These are phyloP conservation scores for Pythium biforme DNA, from an alignment of 352 stramenopile species.

Conservation along the genomic window DNA sequence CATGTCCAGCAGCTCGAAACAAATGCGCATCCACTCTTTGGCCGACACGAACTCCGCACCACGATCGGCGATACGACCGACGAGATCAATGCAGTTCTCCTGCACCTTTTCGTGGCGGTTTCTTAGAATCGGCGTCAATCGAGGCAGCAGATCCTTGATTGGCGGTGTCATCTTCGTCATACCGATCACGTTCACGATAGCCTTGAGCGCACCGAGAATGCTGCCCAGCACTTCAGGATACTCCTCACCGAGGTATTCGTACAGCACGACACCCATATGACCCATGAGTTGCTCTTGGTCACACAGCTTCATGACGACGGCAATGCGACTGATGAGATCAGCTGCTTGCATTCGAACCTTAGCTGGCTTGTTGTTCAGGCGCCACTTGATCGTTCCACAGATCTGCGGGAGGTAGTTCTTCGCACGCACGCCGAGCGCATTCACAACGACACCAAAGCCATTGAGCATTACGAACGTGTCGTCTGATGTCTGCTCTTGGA, in stretches of 20 bases:
- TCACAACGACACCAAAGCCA: slow-evolving; percentile 98
- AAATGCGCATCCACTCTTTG: slow-evolving; percentile 99
- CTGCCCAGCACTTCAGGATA: slow-evolving; percentile 99
- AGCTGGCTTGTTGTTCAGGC: slow-evolving; percentile 98
- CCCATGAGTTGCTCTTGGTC: slow-evolving; percentile 98
- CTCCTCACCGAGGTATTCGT: slow-evolving; percentile 99
- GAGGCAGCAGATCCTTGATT: slow-evolving; percentile 98
- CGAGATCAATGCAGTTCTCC: slow-evolving; percentile 98
- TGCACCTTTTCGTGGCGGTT: slow-evolving; percentile 99
- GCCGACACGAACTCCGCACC: slow-evolving; percentile 97
- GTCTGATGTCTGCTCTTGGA: slow-evolving; percentile 97
- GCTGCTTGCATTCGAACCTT: slow-evolving; percentile 99
- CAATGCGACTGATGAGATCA: slow-evolving; percentile 98
- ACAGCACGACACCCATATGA: slow-evolving; percentile 98
- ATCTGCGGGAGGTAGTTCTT: slow-evolving; percentile 99
- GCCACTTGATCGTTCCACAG: slow-evolving; percentile 98
- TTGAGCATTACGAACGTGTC: slow-evolving; percentile 96
- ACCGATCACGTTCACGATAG: slow-evolving; percentile 99
- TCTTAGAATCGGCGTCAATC: slow-evolving; percentile 98
- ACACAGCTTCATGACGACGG: slow-evolving; percentile 98
- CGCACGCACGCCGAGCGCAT: slow-evolving; percentile 95
- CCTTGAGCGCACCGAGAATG: slow-evolving; percentile 97
- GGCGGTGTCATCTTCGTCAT: slow-evolving; percentile 99
- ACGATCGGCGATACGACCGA: slow-evolving; percentile 98
- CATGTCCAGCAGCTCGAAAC: slow-evolving; percentile 99